Percentiles rank a stretch among this genome's conserved stretches.
Conservation (phyloP, 2,329 filamentous ascomycete species). For the Conoideocrella luteorostrata region DNA sequence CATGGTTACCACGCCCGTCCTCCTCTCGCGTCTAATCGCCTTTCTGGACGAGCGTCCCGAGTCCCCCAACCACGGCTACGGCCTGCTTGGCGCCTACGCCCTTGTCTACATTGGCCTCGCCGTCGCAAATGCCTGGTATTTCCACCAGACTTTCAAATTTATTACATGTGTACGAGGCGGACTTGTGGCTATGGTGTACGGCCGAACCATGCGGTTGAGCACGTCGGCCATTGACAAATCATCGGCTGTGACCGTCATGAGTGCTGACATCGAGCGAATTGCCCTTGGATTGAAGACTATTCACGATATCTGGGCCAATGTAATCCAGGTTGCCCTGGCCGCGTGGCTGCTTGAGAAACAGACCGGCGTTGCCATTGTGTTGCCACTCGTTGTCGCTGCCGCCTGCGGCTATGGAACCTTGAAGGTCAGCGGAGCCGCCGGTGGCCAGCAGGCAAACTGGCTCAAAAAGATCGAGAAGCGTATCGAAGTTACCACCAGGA, state of each 20-base stretch:
- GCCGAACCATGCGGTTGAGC: constrained; percentile 33
- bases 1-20: too few species aligned
- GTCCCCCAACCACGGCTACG: too few species aligned
- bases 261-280: constrained; percentile 35
- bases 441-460: constrained; percentile 31
- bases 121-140: constrained; percentile 24
- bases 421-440: too few species aligned
- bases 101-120: constrained; percentile 37
- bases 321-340: constrained; percentile 30
- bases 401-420: constrained; percentile 22
- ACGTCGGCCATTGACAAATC: constrained; percentile 26
- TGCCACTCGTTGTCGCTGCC: constrained; percentile 19
- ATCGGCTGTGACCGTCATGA: constrained; percentile 38
- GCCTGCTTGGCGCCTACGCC: constrained; percentile 34
- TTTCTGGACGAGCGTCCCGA: too few species aligned
- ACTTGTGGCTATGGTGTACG: constrained; percentile 41
- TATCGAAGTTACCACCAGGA: too few species aligned
- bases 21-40: too few species aligned
- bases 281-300: constrained; percentile 18
- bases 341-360: constrained; percentile 29
- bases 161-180: constrained; percentile 30
- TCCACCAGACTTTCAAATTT: constrained; percentile 28
- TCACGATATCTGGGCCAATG: constrained; percentile 32
- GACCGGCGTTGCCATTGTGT: constrained; percentile 18
- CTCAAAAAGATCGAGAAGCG: constrained; percentile 32